Conservation (phyloP, 139 green algal genomes). For the Gonium pectorale region DNA sequence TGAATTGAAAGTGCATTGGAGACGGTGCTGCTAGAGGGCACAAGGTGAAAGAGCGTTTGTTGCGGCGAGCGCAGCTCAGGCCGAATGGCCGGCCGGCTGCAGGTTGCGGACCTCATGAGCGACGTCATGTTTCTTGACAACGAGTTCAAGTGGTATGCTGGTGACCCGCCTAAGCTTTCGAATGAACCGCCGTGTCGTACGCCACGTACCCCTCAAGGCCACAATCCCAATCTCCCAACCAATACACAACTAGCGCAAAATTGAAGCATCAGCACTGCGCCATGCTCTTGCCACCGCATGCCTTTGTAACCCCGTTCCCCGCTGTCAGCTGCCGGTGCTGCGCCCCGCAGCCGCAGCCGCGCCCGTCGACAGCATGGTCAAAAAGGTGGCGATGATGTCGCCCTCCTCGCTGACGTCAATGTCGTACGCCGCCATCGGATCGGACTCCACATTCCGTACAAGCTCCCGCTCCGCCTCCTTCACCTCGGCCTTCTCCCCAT, state of each 20-base stretch:
- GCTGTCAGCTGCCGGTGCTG: no score
- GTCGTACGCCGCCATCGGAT: constrained; percentile 74
- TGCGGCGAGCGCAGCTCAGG: not conserved
- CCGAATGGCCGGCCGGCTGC: not conserved
- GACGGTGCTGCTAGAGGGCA: constrained; percentile 11
- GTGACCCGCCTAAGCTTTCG: no score
- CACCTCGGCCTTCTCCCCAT: not conserved
- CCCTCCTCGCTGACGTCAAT: constrained; percentile 74
- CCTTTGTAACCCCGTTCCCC: no score
- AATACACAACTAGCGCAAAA: no score
- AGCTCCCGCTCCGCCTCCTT: constrained; percentile 52
- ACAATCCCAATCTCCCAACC: no score
- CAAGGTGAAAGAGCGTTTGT: constrained; percentile 6
- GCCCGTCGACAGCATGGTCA: constrained; percentile 49
- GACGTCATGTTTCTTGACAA: not conserved
- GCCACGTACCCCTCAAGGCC: no score
- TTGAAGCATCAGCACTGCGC: no score
- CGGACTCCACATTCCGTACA: constrained; percentile 30
- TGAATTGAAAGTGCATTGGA: no score
- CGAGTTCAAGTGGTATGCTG: no score
- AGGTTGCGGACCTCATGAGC: not conserved
- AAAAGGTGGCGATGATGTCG: constrained; percentile 65
- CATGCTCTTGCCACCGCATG: no score
- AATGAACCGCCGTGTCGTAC: no score
- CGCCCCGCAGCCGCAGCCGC: not conserved